phyloP scores from a whole-genome alignment of 805 yeast genomes.

The Barnettozyma wickerhamii region DNA sequence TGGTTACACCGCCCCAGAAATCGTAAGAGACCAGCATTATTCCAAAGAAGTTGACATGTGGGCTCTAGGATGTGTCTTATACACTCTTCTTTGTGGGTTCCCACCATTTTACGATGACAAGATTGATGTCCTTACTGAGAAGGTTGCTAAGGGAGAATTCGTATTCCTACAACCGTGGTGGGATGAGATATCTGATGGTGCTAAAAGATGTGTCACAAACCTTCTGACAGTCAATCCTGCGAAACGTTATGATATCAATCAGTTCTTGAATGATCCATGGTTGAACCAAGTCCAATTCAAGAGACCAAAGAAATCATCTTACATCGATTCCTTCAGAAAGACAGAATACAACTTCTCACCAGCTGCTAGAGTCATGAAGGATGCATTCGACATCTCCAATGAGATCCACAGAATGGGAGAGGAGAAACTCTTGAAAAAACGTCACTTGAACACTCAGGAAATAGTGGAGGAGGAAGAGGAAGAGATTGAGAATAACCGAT shows the following conservation, averaged over 20 bases:
- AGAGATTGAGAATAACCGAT: slow-evolving; percentile 7
- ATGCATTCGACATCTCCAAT: slow-evolving; percentile 81
- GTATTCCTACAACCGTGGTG: slow-evolving; percentile 83
- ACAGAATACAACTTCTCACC: slow-evolving; percentile 46
- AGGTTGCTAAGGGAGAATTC: slow-evolving; percentile 68
- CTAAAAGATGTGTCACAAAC: slow-evolving; percentile 62
- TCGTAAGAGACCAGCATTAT: slow-evolving; percentile 53
- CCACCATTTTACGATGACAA: slow-evolving; percentile 70
- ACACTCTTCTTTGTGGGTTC: slow-evolving; percentile 66
- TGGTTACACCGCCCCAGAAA: slow-evolving; percentile 74
- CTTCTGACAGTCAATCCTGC: slow-evolving; percentile 68
- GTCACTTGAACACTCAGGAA: slow-evolving; percentile 8
- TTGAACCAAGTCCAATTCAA: slow-evolving; percentile 26
- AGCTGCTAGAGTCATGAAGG: slow-evolving; percentile 76
- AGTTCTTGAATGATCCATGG: slow-evolving; percentile 74
- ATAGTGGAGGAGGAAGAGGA: slow-evolving; percentile 27
- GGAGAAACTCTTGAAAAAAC: slow-evolving; percentile 17
- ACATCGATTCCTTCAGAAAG: slow-evolving; percentile 20
- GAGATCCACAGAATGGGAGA: slow-evolving; percentile 65
- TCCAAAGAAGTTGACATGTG: slow-evolving; percentile 68
- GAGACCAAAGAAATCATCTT: slow-evolving; percentile 18
- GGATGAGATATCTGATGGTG: slow-evolving; percentile 74
- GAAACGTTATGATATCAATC: slow-evolving; percentile 62
- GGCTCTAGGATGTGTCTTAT: slow-evolving; percentile 69
- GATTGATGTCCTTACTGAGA: slow-evolving; percentile 62